Conservation (phyloP, 1,284 basidiomycete species). For the Xerocomus nothofagi region DNA sequence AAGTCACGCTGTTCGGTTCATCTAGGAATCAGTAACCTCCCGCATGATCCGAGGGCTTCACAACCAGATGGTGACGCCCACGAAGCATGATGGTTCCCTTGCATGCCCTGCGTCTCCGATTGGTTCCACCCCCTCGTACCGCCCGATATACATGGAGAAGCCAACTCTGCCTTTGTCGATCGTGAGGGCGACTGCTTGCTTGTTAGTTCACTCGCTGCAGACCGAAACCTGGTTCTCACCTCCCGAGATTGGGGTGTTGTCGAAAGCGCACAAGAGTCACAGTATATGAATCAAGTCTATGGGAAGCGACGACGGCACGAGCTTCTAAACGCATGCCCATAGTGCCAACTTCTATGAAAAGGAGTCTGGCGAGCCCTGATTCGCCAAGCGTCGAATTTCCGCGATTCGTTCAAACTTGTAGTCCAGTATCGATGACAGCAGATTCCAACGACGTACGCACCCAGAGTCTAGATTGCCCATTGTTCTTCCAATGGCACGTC, state of each 20-base stretch:
- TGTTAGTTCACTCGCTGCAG: background rate
- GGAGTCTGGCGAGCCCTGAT: background rate
- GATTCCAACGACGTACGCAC: background rate
- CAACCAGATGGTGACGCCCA: slow-evolving; percentile 1
- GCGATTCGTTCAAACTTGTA: too few relatives aligned
- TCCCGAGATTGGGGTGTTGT: background rate
- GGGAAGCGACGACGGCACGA: background rate
- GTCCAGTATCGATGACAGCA: background rate
- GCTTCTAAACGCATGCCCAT: background rate
- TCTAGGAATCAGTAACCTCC: slow-evolving; percentile 7
- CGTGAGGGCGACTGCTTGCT: background rate
- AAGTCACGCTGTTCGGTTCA: background rate
- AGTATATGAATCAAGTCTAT: background rate
- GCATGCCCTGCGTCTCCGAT: background rate
- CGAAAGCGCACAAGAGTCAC: background rate
- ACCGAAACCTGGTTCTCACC: background rate
- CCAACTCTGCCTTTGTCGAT: background rate
- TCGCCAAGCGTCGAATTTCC: background rate
- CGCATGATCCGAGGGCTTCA: slow-evolving; percentile 26
- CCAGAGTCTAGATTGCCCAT: background rate
- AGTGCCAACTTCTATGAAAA: slow-evolving; percentile 1
- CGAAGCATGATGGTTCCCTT: slow-evolving; percentile 4
- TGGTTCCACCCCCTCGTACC: background rate
- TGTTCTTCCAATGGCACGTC: slow-evolving; percentile 16
- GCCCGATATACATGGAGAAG: slow-evolving; percentile 3